Evolutionary conservation across 2,329 filamentous ascomycete species (phyloP).

Genomic region (Thielaviopsis ethacetica): DNA sequence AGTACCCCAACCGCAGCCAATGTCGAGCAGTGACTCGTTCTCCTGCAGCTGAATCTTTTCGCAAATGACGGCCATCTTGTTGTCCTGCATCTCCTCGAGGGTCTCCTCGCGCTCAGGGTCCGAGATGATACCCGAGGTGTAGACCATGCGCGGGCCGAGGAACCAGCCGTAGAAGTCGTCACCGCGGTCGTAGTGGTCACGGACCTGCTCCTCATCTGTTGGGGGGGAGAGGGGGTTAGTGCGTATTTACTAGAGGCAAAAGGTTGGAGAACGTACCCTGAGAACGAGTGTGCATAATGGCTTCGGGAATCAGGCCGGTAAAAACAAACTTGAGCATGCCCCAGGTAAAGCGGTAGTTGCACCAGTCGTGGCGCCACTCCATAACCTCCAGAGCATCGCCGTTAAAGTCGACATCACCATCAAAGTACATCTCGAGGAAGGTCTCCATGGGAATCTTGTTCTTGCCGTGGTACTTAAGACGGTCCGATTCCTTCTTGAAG

Average conservation of each 20-base stretch:
- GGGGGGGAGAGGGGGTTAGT: too few relatives aligned
- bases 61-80: constrained; percentile 88
- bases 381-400: constrained; percentile 76
- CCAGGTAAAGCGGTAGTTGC: constrained; percentile 79
- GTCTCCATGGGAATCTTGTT: constrained; percentile 81
- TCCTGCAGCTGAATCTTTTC: constrained; percentile 80
- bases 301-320: constrained; percentile 72
- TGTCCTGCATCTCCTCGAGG: constrained; percentile 91
- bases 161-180: constrained; percentile 99
- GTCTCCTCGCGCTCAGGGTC: constrained; percentile 77
- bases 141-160: constrained; percentile 95
- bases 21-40: constrained; percentile 75
- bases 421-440: constrained; percentile 97
- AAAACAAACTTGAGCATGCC: constrained; percentile 79
- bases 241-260: too few relatives aligned
- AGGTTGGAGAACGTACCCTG: constrained; percentile 43
- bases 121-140: constrained; percentile 87
- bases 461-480: constrained; percentile 54
- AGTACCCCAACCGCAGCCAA: constrained; percentile 96
- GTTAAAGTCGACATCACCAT: constrained; percentile 88
- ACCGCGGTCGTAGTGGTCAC: constrained; percentile 92
- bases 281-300: constrained; percentile 81
- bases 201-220: constrained; percentile 77
- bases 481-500: constrained; percentile 51
- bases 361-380: constrained; percentile 96